These are phyloP conservation scores for Teunomyces atbi DNA, from an alignment of 805 yeast species.

Conservation along the genomic window DNA sequence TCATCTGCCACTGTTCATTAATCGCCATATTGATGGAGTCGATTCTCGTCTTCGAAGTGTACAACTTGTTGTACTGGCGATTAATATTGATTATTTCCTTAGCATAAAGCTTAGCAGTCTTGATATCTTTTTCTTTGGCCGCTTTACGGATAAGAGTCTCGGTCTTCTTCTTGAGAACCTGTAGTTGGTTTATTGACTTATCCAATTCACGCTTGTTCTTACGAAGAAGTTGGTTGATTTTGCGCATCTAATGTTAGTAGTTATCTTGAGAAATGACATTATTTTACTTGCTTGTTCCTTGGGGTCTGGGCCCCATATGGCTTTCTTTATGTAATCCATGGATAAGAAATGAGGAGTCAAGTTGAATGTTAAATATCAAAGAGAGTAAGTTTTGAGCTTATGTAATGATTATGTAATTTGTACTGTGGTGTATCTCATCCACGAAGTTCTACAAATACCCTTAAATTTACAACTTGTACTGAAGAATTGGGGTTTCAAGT, in stretches of 20 bases:
- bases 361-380: neutral
- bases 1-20: conserved; percentile 86
- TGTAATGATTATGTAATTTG: neutral
- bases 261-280: neutral
- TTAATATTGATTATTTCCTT: conserved; percentile 72
- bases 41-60: conserved; percentile 79
- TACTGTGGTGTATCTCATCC: neutral
- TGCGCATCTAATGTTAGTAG: conserved; percentile 47
- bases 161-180: conserved; percentile 67
- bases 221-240: conserved; percentile 75
- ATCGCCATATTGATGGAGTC: conserved; percentile 86
- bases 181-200: conserved; percentile 64
- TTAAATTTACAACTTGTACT: too few species aligned
- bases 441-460: too few species aligned
- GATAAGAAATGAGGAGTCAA: neutral
- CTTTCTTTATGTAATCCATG: conserved; percentile 84
- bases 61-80: conserved; percentile 70
- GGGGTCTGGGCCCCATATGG: conserved; percentile 97
- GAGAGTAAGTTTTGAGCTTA: neutral
- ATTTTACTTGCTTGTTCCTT: conserved; percentile 64
- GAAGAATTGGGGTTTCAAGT: too few species aligned
- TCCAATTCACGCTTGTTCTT: conserved; percentile 85
- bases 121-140: conserved; percentile 73
- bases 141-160: conserved; percentile 70
- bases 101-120: conserved; percentile 77